A percentile compares a stretch with the other conserved stretches of the same genome.
Conservation (phyloP, 768 basidiomycete genomes). For the Hemileccinum impolitum region DNA sequence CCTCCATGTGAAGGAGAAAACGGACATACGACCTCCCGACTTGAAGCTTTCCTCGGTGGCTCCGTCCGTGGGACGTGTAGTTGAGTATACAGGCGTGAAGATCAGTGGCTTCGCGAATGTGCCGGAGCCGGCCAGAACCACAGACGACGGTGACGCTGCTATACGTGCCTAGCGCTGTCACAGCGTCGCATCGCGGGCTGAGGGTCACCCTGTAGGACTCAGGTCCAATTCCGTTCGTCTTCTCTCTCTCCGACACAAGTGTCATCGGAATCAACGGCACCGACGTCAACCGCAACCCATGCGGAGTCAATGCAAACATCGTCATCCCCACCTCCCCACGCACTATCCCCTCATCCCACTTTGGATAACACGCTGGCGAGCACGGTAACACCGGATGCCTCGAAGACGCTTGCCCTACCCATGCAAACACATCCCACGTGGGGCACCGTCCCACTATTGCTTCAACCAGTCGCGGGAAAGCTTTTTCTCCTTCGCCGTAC, state of each 20-base stretch:
- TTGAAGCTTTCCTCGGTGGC: conserved; percentile 9
- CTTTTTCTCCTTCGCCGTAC: conserved; percentile 31
- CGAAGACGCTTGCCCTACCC: conserved; percentile 21
- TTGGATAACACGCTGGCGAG: conserved; percentile 21
- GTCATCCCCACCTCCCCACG: conserved; percentile 9
- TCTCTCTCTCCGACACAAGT: conserved; percentile 4
- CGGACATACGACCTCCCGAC: conserved; percentile 20
- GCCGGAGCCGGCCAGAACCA: conserved; percentile 13
- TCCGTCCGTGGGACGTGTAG: conserved; percentile 3
- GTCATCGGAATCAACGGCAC: conserved; percentile 22
- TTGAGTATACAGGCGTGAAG: conserved; percentile 24
- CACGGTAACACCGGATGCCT: conserved; percentile 17
- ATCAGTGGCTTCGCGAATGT: conserved; percentile 12
- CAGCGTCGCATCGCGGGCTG: not conserved
- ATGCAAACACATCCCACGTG: conserved; percentile 26
- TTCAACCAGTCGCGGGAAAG: conserved; percentile 27
- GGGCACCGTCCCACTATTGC: conserved; percentile 10
- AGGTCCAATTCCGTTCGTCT: not conserved
- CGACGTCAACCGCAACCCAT: conserved; percentile 16
- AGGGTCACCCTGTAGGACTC: conserved; percentile 15
- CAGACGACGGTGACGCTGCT: conserved; percentile 14
- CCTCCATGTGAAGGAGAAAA: conserved; percentile 18
- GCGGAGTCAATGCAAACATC: conserved; percentile 11
- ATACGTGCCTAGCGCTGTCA: conserved; percentile 5
- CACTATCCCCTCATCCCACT: conserved; percentile 14